These are phyloP conservation scores for Hanseniaspora singularis DNA, from an alignment of 805 yeast genomes.

Conservation along the genomic window DNA sequence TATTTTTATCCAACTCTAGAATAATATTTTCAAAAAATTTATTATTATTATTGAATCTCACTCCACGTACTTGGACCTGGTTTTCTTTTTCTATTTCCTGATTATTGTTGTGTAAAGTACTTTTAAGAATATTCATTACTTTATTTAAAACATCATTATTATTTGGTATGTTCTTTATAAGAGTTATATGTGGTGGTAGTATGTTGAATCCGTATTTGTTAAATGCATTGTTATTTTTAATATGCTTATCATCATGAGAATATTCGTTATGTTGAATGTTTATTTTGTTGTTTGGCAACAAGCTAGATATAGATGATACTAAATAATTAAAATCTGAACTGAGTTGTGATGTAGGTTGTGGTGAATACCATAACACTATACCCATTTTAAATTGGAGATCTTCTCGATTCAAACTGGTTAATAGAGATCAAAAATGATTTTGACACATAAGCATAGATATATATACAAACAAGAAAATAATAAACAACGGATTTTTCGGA, in stretches of 20 bases:
- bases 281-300: conserved; percentile 7
- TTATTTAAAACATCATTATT: background rate
- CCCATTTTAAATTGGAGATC: background rate
- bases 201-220: conserved; percentile 8
- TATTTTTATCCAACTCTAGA: conserved; percentile 1
- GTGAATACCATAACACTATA: conserved; percentile 11
- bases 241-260: background rate
- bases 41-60: background rate
- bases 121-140: background rate
- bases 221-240: background rate
- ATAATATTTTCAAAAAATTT: conserved; percentile 5
- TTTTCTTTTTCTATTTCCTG: background rate
- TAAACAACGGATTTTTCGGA: too few species aligned
- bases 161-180: conserved; percentile 12
- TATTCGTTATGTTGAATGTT: conserved; percentile 8
- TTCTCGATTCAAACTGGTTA: too few species aligned
- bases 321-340: conserved; percentile 1
- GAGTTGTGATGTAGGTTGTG: conserved; percentile 5
- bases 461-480: too few species aligned
- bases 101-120: background rate
- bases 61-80: background rate
- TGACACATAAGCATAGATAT: too few species aligned
- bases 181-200: conserved; percentile 11
- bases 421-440: too few species aligned
- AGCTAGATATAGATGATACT: background rate